Conservation (phyloP, 108 stramenopile species). For the Heterococcus sp. region DNA sequence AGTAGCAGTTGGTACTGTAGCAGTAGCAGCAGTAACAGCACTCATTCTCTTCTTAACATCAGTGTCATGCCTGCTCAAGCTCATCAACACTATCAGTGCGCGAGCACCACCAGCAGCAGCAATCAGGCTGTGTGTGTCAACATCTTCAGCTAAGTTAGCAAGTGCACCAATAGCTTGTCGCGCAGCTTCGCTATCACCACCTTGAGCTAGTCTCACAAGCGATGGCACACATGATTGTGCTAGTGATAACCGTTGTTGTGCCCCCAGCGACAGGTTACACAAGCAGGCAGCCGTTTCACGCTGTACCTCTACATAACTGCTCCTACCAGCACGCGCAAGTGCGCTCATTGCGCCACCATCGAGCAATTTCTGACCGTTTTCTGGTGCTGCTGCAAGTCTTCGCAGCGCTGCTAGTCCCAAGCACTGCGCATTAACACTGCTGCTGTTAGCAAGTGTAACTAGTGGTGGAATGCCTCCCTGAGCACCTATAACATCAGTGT, state of each 20-base stretch:
- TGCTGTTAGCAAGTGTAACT: constrained; percentile 54
- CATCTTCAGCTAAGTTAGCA: constrained; percentile 73
- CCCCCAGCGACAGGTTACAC: constrained; percentile 63
- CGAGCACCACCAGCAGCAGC: constrained; percentile 50
- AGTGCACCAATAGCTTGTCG: constrained; percentile 66
- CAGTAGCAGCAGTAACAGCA: no score
- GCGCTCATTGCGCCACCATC: constrained; percentile 51
- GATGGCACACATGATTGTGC: constrained; percentile 57
- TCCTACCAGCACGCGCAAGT: constrained; percentile 56
- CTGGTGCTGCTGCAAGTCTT: constrained; percentile 60
- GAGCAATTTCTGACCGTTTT: constrained; percentile 60
- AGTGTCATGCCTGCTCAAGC: no score
- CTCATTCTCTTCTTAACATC: no score
- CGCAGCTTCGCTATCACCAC: constrained; percentile 64
- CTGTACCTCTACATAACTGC: constrained; percentile 61
- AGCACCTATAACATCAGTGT: constrained; percentile 60
- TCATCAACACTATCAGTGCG: constrained; percentile 56
- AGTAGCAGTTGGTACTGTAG: no score
- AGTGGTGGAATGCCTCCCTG: constrained; percentile 61
- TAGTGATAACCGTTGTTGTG: constrained; percentile 56
- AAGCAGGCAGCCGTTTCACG: constrained; percentile 71
- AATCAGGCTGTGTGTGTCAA: constrained; percentile 64
- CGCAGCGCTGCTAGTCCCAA: constrained; percentile 67
- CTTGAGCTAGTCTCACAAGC: constrained; percentile 56
- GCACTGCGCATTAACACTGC: constrained; percentile 60